Evolutionary conservation across 2,329 filamentous ascomycete genomes (phyloP).

Genomic region (Delphinella strobiligena): DNA sequence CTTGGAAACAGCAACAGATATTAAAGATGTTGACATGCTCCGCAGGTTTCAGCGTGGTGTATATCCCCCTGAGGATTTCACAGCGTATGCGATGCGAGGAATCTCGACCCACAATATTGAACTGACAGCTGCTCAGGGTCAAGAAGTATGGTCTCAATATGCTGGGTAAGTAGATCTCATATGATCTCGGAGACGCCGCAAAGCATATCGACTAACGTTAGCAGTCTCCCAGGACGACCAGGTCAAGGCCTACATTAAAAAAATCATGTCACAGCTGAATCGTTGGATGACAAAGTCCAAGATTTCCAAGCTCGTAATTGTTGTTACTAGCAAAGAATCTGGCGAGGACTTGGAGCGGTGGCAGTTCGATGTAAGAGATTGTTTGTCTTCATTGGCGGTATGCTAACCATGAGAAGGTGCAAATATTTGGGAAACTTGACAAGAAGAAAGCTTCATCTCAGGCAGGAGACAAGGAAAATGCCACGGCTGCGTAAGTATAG

Average conservation of each 20-base stretch:
- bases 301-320: conserved; percentile 92
- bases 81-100: conserved; percentile 48
- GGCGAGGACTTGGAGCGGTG: conserved; percentile 92
- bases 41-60: conserved; percentile 68
- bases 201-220: conserved; percentile 10
- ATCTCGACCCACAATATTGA: background rate
- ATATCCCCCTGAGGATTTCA: conserved; percentile 93
- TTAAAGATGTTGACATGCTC: conserved; percentile 5
- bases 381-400: background rate
- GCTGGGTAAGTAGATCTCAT: conserved; percentile 49
- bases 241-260: conserved; percentile 98
- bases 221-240: conserved; percentile 88
- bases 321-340: conserved; percentile 94
- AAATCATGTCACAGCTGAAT: conserved; percentile 96
- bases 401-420: conserved; percentile 36
- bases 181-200: background rate
- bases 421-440: conserved; percentile 43
- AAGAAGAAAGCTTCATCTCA: conserved; percentile 25
- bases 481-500: conserved; percentile 37
- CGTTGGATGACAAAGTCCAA: conserved; percentile 97
- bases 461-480: conserved; percentile 58
- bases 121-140: conserved; percentile 40
- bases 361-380: conserved; percentile 72
- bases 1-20: background rate
- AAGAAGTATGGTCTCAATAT: conserved; percentile 99